A percentile compares a stretch with the other conserved stretches of the same genome.
These are phyloP conservation scores for Daldinia bambusicola DNA, from an alignment of 495 filamentous ascomycete genomes.

Conservation along the genomic window DNA sequence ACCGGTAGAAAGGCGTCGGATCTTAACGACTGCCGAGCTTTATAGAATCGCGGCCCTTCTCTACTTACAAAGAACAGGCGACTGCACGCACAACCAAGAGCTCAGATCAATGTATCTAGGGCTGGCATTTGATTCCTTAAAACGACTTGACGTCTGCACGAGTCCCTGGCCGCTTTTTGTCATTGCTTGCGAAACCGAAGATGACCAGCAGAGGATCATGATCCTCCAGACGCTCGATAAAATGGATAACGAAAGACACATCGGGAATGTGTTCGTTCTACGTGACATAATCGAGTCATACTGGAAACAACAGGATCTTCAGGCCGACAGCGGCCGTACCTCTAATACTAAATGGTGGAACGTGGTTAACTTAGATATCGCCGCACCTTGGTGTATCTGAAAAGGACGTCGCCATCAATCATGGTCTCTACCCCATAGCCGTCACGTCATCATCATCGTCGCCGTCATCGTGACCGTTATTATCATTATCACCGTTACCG, in stretches of 20 bases:
- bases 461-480: neutral
- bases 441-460: conserved; percentile 3
- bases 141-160: conserved; percentile 46
- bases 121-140: conserved; percentile 41
- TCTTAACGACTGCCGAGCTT: conserved; percentile 49
- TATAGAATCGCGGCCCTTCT: conserved; percentile 49
- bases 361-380: conserved; percentile 45
- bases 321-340: conserved; percentile 45
- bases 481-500: neutral
- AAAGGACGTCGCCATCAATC: neutral
- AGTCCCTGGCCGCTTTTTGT: conserved; percentile 53
- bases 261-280: conserved; percentile 52
- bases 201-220: conserved; percentile 48
- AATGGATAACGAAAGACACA: conserved; percentile 49
- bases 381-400: conserved; percentile 51
- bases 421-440: conserved; percentile 1
- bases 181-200: conserved; percentile 51
- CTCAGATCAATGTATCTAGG: conserved; percentile 44
- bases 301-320: conserved; percentile 52
- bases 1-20: conserved; percentile 38
- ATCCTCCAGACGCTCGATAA: conserved; percentile 47
- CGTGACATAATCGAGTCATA: conserved; percentile 51
- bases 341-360: conserved; percentile 51
- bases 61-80: conserved; percentile 47
- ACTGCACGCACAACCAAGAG: conserved; percentile 38